phyloP scores from a whole-genome alignment of 2,329 filamentous ascomycete species.

The Sporothrix pallida region DNA sequence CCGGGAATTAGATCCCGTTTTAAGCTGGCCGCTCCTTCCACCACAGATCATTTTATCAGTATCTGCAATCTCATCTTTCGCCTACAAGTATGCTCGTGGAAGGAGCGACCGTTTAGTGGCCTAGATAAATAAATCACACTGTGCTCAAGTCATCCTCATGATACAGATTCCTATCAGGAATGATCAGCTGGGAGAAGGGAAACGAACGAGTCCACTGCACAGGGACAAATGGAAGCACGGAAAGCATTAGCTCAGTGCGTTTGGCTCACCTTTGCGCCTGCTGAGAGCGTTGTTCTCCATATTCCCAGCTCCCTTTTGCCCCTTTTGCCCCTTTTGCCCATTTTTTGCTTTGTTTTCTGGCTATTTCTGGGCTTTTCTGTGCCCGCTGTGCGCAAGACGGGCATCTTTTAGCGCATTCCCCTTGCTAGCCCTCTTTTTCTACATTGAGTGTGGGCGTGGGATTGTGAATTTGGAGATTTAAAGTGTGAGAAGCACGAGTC shows the following conservation, averaged over 20 bases:
- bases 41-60: too few species aligned
- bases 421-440: slow-evolving; percentile 10
- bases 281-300: not conserved
- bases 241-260: not conserved
- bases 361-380: slow-evolving; percentile 13
- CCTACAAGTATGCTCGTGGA: not conserved
- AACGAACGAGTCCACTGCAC: not conserved
- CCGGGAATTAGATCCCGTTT: slow-evolving; percentile 24
- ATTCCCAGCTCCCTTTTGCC: slow-evolving; percentile 29
- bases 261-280: not conserved
- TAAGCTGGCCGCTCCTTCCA: not conserved
- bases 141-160: not conserved
- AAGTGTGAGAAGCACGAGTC: not conserved
- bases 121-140: not conserved
- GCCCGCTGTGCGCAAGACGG: slow-evolving; percentile 11
- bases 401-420: slow-evolving; percentile 15
- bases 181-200: slow-evolving; percentile 23
- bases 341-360: not conserved
- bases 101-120: not conserved
- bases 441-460: not conserved
- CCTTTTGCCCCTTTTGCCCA: slow-evolving; percentile 10
- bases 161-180: not conserved
- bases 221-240: slow-evolving; percentile 27
- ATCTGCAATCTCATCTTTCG: too few species aligned
- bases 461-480: not conserved